These are phyloP conservation scores for Pythium aquatile DNA, from an alignment of 352 stramenopile genomes.

Conservation along the genomic window DNA sequence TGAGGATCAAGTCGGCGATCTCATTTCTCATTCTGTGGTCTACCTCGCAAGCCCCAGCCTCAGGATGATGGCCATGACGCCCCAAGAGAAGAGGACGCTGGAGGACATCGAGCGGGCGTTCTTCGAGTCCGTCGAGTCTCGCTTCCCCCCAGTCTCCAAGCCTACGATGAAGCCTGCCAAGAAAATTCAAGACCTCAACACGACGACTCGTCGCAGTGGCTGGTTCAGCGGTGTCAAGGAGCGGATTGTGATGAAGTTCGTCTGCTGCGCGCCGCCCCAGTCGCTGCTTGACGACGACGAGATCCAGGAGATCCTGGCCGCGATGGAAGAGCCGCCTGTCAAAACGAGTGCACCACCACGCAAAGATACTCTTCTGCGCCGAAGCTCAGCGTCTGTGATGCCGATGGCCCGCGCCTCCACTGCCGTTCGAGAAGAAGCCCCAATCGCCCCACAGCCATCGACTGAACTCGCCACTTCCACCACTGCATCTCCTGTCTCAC, in stretches of 20 bases:
- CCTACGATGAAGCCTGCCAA: background rate
- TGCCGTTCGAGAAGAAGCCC: background rate
- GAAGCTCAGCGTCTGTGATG: conserved; percentile 27
- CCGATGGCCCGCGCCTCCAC: conserved; percentile 1
- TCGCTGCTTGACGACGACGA: conserved; percentile 28
- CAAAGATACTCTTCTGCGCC: conserved; percentile 13
- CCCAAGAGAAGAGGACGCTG: conserved; percentile 24
- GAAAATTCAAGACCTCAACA: background rate
- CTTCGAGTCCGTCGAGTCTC: conserved; percentile 14
- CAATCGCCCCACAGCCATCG: background rate
- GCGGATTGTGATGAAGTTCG: conserved; percentile 18
- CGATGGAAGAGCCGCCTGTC: conserved; percentile 11
- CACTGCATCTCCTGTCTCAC: background rate
- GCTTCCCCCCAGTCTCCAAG: background rate
- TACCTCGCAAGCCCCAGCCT: conserved; percentile 3
- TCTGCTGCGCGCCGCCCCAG: conserved; percentile 26
- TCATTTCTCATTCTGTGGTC: conserved; percentile 24
- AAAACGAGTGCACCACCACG: background rate
- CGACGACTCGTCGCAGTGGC: background rate
- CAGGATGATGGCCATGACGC: conserved; percentile 30
- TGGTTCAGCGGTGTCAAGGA: conserved; percentile 23
- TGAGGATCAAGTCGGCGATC: background rate
- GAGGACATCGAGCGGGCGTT: conserved; percentile 26
- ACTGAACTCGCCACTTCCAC: background rate
- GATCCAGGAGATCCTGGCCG: conserved; percentile 21